Conservation (phyloP, 768 basidiomycete species). For the Naganishia onofrii region DNA sequence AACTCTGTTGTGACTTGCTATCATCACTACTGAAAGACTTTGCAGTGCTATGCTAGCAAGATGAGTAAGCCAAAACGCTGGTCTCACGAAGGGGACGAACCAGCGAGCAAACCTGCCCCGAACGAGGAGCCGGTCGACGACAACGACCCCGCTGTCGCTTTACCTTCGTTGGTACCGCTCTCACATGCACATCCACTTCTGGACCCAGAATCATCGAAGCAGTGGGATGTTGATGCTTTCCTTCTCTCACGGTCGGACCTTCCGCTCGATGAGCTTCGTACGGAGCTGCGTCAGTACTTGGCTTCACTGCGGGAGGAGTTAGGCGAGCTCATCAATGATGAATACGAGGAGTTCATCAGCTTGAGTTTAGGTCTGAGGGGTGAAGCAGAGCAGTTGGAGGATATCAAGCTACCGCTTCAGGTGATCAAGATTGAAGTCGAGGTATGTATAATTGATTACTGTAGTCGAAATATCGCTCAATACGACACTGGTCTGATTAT, state of each 20-base stretch:
- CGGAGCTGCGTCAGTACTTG: slow-evolving; percentile 82
- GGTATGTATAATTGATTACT: slow-evolving; percentile 55
- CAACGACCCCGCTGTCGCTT: slow-evolving; percentile 22
- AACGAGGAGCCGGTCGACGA: not conserved
- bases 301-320: slow-evolving; percentile 83
- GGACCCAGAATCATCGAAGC: slow-evolving; percentile 55
- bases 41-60: not conserved
- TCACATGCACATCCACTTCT: slow-evolving; percentile 76
- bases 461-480: not conserved
- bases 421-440: slow-evolving; percentile 66
- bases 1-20: too few relatives aligned
- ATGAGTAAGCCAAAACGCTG: slow-evolving; percentile 11
- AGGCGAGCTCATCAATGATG: slow-evolving; percentile 91
- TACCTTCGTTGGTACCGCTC: slow-evolving; percentile 60
- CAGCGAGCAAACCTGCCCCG: not conserved
- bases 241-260: slow-evolving; percentile 80
- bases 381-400: slow-evolving; percentile 72
- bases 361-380: slow-evolving; percentile 87
- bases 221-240: slow-evolving; percentile 81
- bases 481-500: not conserved
- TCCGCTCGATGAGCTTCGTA: slow-evolving; percentile 79
- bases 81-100: slow-evolving; percentile 12
- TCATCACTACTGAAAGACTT: not conserved
- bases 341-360: slow-evolving; percentile 96
- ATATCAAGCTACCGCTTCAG: slow-evolving; percentile 58